Conservation (phyloP, 1,139 yeast genomes). For the Geotrichum histeridarum region DNA sequence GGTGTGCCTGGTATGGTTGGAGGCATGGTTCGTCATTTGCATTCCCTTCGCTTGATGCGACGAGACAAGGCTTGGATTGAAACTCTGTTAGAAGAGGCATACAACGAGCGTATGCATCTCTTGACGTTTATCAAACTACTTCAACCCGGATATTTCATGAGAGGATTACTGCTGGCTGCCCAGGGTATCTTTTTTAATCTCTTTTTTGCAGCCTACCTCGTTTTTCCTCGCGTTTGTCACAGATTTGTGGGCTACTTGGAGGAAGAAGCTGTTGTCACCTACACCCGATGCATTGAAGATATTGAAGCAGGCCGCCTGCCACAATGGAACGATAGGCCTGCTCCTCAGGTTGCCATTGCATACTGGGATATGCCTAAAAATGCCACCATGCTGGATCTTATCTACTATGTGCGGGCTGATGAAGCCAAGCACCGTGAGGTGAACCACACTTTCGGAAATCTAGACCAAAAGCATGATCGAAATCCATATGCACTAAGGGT, state of each 20-base stretch:
- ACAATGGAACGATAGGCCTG: slow-evolving; percentile 40
- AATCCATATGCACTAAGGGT: slow-evolving; percentile 59
- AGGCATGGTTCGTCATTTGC: slow-evolving; percentile 61
- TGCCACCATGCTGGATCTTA: slow-evolving; percentile 55
- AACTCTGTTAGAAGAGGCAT: slow-evolving; percentile 69
- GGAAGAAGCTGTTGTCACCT: slow-evolving; percentile 73
- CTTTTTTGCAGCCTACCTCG: slow-evolving; percentile 57
- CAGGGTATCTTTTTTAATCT: slow-evolving; percentile 69
- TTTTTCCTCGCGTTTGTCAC: slow-evolving; percentile 63
- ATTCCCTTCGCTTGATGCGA: slow-evolving; percentile 53
- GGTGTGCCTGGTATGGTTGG: slow-evolving; percentile 81
- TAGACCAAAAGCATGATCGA: slow-evolving; percentile 49
- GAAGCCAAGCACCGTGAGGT: slow-evolving; percentile 76
- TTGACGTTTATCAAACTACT: slow-evolving; percentile 64
- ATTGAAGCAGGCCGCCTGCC: slow-evolving; percentile 50
- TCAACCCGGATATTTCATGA: slow-evolving; percentile 58
- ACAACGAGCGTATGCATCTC: slow-evolving; percentile 74
- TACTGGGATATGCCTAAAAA: slow-evolving; percentile 55
- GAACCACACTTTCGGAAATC: slow-evolving; percentile 69
- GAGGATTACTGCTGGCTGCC: slow-evolving; percentile 53
- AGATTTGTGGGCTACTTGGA: slow-evolving; percentile 75
- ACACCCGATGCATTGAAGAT: slow-evolving; percentile 57
- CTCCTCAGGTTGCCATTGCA: slow-evolving; percentile 50
- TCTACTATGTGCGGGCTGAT: slow-evolving; percentile 56
- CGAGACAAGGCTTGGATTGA: slow-evolving; percentile 77